Conservation (phyloP, 495 filamentous ascomycete genomes). For the Xylaria bambusicola region DNA sequence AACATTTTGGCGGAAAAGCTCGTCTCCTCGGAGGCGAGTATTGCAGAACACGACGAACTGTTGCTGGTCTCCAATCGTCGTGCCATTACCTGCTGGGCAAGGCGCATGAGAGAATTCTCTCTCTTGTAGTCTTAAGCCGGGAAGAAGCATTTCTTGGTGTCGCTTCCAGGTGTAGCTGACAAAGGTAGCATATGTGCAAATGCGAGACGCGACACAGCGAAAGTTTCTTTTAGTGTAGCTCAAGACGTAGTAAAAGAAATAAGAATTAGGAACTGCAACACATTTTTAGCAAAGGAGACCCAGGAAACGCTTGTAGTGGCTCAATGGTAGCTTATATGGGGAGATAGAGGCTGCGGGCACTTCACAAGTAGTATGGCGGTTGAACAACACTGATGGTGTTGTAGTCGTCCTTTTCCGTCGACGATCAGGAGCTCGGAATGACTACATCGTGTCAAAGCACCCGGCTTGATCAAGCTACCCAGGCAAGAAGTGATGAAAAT, state of each 20-base stretch:
- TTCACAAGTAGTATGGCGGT: not conserved
- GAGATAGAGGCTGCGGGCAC: not conserved
- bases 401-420: slow-evolving; percentile 1
- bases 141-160: not conserved
- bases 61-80: slow-evolving; percentile 31
- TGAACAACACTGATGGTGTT: not conserved
- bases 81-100: slow-evolving; percentile 37
- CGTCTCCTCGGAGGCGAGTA: slow-evolving; percentile 27
- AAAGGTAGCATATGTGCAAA: no score
- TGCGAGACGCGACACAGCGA: no score
- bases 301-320: not conserved
- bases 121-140: not conserved
- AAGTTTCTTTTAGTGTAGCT: no score
- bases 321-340: slow-evolving; percentile 10
- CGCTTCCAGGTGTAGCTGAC: no score
- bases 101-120: slow-evolving; percentile 19
- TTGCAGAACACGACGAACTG: slow-evolving; percentile 40
- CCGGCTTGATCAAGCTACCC: not conserved
- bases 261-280: no score
- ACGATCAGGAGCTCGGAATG: slow-evolving; percentile 18
- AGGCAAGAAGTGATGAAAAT: not conserved
- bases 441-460: not conserved
- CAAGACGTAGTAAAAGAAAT: no score
- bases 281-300: slow-evolving; percentile 1
- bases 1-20: slow-evolving; percentile 26